A percentile compares a stretch with the other conserved stretches of the same genome.
Evolutionary conservation across 352 stramenopile species (phyloP).

Genomic region (Phytophthora multivora): DNA sequence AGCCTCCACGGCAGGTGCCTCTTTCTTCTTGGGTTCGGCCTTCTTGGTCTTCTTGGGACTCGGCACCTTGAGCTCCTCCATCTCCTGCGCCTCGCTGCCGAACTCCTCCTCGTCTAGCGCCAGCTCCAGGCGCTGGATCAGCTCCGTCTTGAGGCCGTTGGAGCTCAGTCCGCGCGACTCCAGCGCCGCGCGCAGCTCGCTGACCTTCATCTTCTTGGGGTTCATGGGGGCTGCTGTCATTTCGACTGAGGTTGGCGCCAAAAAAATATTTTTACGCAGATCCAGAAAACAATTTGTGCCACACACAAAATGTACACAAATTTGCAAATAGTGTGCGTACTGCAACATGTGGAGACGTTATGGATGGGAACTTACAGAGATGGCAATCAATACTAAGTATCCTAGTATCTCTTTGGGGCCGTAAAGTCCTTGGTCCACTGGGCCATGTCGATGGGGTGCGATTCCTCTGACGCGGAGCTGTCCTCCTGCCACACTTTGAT

Average conservation of each 20-base stretch:
- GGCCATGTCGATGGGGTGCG: conserved; percentile 98
- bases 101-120: conserved; percentile 90
- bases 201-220: conserved; percentile 93
- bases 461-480: conserved; percentile 93
- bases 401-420: conserved; percentile 79
- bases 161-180: conserved; percentile 82
- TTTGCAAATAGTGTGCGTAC: not conserved
- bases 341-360: not conserved
- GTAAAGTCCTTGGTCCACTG: conserved; percentile 96
- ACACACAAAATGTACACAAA: not conserved
- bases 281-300: not conserved
- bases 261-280: conserved; percentile 1
- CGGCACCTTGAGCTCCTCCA: conserved; percentile 60
- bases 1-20: conserved; percentile 3
- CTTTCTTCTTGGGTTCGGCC: conserved; percentile 34
- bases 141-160: conserved; percentile 88
- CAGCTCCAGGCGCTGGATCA: conserved; percentile 89
- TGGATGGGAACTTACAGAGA: not conserved
- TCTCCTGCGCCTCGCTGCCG: conserved; percentile 74
- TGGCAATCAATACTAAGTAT: not conserved
- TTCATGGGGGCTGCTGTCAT: conserved; percentile 62
- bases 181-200: conserved; percentile 84
- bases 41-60: conserved; percentile 45
- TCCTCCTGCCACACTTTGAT: conserved; percentile 99
- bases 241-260: conserved; percentile 14